Evolutionary conservation across 352 stramenopile species (phyloP).

Genomic region (Pythium brachiatum): DNA sequence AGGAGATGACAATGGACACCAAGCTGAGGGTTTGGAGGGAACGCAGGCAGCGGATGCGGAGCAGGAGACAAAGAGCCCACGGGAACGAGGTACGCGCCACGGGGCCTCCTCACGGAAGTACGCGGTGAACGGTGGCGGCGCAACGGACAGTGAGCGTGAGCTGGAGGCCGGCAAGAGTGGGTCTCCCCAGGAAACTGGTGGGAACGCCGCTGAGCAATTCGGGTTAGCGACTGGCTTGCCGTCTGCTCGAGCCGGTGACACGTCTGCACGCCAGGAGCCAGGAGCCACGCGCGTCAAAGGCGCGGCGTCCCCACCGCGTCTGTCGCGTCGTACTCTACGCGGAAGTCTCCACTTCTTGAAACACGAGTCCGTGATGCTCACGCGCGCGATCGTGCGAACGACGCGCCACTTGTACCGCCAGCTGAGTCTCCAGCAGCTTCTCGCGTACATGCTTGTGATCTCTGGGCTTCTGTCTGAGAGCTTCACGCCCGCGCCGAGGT

Average conservation of each 20-base stretch:
- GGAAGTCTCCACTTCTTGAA: conserved; percentile 19
- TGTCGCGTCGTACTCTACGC: conserved; percentile 11
- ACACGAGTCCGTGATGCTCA: conserved; percentile 18
- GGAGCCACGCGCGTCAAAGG: background rate
- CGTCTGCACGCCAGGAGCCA: background rate
- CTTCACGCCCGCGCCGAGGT: conserved; percentile 55
- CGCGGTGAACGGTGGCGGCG: background rate
- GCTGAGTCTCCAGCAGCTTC: conserved; percentile 50
- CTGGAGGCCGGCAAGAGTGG: background rate
- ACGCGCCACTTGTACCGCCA: conserved; percentile 33
- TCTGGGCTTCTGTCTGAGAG: conserved; percentile 61
- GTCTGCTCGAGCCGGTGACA: conserved; percentile 4
- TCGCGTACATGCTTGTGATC: conserved; percentile 54
- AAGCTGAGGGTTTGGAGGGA: background rate
- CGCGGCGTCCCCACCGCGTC: background rate
- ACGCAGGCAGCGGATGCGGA: background rate
- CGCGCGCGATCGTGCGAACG: conserved; percentile 11
- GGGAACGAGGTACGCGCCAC: background rate
- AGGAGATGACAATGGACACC: background rate
- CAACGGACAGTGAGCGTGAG: background rate
- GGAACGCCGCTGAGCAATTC: conserved; percentile 1
- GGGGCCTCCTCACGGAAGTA: conserved; percentile 29
- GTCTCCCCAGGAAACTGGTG: background rate
- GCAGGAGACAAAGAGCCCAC: background rate
- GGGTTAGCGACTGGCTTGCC: conserved; percentile 16